Conservation (phyloP, 768 basidiomycete species). For the Mycena kentingensis region DNA sequence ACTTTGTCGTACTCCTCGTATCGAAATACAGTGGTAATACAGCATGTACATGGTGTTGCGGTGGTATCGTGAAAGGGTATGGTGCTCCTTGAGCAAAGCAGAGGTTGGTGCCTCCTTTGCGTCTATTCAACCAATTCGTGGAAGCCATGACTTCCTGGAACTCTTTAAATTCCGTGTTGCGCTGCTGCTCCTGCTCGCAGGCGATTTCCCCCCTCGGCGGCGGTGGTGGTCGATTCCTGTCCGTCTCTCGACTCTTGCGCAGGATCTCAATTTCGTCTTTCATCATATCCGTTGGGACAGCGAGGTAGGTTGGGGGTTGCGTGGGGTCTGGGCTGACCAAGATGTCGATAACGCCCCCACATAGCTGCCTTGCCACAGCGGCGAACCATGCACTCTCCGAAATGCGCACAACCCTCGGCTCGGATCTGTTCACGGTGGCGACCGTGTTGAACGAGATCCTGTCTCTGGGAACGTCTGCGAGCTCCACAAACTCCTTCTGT, state of each 20-base stretch:
- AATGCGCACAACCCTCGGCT: conserved; percentile 45
- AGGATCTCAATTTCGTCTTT: conserved; percentile 22
- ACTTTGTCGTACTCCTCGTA: neutral
- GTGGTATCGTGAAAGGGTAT: too few species aligned
- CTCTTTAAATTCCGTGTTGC: too few species aligned
- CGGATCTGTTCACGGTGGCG: conserved; percentile 33
- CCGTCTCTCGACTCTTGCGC: conserved; percentile 28
- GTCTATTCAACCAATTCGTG: conserved; percentile 13
- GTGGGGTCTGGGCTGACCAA: conserved; percentile 36
- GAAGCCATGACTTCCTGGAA: conserved; percentile 23
- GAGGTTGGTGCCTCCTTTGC: too few species aligned
- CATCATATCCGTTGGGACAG: conserved; percentile 32
- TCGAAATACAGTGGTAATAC: neutral
- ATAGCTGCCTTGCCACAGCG: conserved; percentile 40
- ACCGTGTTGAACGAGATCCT: conserved; percentile 47
- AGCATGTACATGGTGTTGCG: too few species aligned
- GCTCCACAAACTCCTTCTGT: conserved; percentile 49
- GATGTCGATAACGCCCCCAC: conserved; percentile 53
- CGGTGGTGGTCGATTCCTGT: conserved; percentile 26
- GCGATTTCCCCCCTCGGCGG: conserved; percentile 25
- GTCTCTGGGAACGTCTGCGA: conserved; percentile 38
- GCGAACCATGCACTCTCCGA: conserved; percentile 53
- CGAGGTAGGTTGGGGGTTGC: conserved; percentile 47
- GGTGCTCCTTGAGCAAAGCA: too few species aligned
- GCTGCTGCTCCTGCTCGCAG: conserved; percentile 12